Evolutionary conservation across 2,329 filamentous ascomycete genomes (phyloP).

Genomic region (Sporothrix phasma): DNA sequence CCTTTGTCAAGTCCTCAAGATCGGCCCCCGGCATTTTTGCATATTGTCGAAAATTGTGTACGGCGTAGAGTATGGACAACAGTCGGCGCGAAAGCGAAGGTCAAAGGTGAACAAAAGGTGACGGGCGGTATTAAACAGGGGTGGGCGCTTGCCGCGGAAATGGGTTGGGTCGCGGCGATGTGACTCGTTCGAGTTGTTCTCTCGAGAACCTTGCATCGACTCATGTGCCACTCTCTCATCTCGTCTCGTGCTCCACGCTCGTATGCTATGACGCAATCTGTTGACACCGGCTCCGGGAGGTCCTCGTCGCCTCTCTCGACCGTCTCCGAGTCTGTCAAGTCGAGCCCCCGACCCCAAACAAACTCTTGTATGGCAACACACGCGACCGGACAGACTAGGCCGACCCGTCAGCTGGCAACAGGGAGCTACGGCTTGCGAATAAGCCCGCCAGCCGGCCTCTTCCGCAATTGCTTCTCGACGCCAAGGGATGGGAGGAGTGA

Average conservation of each 20-base stretch:
- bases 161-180: neutral
- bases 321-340: neutral
- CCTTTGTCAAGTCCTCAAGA: neutral
- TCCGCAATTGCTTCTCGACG: neutral
- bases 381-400: neutral
- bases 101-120: neutral
- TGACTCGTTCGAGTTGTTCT: neutral
- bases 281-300: neutral
- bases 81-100: neutral
- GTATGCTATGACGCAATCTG: neutral
- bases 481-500: neutral
- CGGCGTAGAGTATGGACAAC: neutral
- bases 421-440: neutral
- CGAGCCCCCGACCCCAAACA: neutral
- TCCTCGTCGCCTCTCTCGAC: neutral
- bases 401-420: neutral
- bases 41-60: no score
- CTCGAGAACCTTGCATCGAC: neutral
- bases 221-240: neutral
- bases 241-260: neutral
- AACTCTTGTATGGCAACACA: neutral
- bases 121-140: no score
- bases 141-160: no score
- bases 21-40: no score
- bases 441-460: neutral